phyloP scores from a whole-genome alignment of 805 yeast species.

The Candida dajiaensis region DNA sequence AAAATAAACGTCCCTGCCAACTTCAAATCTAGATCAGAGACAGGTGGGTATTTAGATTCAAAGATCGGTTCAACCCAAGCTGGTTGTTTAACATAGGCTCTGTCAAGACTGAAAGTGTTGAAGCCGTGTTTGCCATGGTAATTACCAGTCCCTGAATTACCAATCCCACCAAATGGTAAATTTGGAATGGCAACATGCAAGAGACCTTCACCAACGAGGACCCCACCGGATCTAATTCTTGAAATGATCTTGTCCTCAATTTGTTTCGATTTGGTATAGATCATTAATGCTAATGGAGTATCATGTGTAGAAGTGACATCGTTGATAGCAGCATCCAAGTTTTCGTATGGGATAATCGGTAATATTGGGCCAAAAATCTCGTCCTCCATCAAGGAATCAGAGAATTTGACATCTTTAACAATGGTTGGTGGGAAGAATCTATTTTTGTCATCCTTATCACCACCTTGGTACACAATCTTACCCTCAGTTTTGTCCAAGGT shows the following conservation, averaged over 20 bases:
- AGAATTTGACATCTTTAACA: conserved; percentile 53
- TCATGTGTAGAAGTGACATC: conserved; percentile 46
- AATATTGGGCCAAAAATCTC: conserved; percentile 86
- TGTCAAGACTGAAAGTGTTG: conserved; percentile 56
- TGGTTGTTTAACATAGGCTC: conserved; percentile 61
- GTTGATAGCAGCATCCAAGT: conserved; percentile 38
- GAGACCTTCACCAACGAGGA: conserved; percentile 63
- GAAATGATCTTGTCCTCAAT: conserved; percentile 46
- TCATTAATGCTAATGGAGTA: conserved; percentile 77
- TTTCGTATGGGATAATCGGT: conserved; percentile 57
- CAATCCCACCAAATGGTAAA: conserved; percentile 91
- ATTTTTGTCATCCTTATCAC: conserved; percentile 30
- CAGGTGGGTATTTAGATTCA: conserved; percentile 66
- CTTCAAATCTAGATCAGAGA: conserved; percentile 27
- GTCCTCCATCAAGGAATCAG: conserved; percentile 64
- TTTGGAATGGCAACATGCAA: conserved; percentile 61
- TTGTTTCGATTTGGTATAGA: conserved; percentile 44
- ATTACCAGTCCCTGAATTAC: conserved; percentile 74
- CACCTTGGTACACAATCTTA: conserved; percentile 22
- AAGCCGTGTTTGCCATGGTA: conserved; percentile 75
- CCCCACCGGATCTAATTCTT: conserved; percentile 65
- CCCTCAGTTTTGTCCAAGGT: conserved; percentile 50
- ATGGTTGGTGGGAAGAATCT: conserved; percentile 70
- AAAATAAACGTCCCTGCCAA: conserved; percentile 25
- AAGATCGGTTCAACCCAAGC: conserved; percentile 56